These are phyloP conservation scores for Wickerhamiella shivajii DNA, from an alignment of 805 yeast species.

Conservation along the genomic window DNA sequence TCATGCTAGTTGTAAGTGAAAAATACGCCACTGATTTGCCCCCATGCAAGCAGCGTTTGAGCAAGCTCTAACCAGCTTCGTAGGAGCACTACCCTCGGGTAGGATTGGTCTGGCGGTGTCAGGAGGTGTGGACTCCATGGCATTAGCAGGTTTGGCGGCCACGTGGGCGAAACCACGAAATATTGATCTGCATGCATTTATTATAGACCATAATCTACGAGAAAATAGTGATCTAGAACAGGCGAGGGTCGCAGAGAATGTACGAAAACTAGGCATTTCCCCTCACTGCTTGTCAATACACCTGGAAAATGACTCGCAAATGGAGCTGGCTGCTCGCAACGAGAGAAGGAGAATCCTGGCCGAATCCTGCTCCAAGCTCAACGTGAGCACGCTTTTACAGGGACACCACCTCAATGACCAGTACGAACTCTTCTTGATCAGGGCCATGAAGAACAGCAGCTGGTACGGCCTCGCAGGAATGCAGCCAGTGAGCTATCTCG, in stretches of 20 bases:
- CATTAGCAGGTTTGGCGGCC: conserved; percentile 38
- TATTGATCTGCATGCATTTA: conserved; percentile 33
- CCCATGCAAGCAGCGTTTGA: conserved; percentile 7
- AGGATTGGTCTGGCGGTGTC: conserved; percentile 42
- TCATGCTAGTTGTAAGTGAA: not conserved
- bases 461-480: conserved; percentile 51
- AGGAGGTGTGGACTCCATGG: conserved; percentile 77
- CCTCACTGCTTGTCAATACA: conserved; percentile 25
- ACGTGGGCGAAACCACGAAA: conserved; percentile 24
- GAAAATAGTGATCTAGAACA: conserved; percentile 39
- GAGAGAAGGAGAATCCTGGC: conserved; percentile 36
- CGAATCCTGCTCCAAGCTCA: conserved; percentile 27
- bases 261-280: conserved; percentile 18
- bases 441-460: conserved; percentile 34
- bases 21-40: not conserved
- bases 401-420: conserved; percentile 68
- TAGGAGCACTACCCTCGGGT: conserved; percentile 12
- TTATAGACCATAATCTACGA: conserved; percentile 52
- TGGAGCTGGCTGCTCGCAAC: conserved; percentile 48
- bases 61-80: conserved; percentile 4
- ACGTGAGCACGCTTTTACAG: conserved; percentile 30
- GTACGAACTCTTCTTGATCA: conserved; percentile 48
- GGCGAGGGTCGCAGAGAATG: conserved; percentile 20
- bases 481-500: conserved; percentile 14
- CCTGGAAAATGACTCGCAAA: conserved; percentile 21